phyloP scores from a whole-genome alignment of 2,329 filamentous ascomycete genomes.

The Paramyrothecium roridum region DNA sequence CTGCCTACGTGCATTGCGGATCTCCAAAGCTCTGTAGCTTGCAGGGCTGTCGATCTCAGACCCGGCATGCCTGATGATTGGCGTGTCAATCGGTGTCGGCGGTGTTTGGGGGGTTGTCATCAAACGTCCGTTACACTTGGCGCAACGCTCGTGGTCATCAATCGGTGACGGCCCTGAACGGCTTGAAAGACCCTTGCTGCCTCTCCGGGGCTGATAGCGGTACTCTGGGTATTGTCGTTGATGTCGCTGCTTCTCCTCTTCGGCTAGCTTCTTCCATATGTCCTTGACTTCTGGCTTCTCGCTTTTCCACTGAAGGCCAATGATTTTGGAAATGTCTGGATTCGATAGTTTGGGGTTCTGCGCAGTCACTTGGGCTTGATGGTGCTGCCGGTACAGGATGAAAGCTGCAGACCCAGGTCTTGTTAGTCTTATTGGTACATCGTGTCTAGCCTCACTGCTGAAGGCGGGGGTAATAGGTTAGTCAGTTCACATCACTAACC shows the following conservation, averaged over 20 bases:
- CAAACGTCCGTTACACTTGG: constrained; percentile 68
- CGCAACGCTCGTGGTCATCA: constrained; percentile 58
- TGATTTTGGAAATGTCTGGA: constrained; percentile 95
- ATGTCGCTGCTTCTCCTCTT: constrained; percentile 90
- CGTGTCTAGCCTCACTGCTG: background rate
- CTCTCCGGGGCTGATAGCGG: constrained; percentile 83
- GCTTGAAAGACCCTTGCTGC: constrained; percentile 29
- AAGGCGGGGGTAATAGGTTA: background rate
- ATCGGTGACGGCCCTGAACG: constrained; percentile 30
- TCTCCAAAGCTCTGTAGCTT: background rate
- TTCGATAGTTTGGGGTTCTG: constrained; percentile 88
- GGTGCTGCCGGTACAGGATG: constrained; percentile 93
- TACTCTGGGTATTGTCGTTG: constrained; percentile 90
- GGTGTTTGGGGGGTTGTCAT: constrained; percentile 62
- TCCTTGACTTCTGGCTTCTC: constrained; percentile 72
- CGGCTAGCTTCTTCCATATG: constrained; percentile 85
- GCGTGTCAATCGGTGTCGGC: constrained; percentile 39
- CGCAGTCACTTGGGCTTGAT: constrained; percentile 77
- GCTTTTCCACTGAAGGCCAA: constrained; percentile 86
- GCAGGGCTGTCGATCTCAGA: constrained; percentile 13
- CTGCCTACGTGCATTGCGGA: background rate
- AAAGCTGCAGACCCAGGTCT: constrained; percentile 62
- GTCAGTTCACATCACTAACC: constrained; percentile 37
- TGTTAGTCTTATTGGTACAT: too few species aligned
- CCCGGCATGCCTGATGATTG: constrained; percentile 24